Evolutionary conservation across 2,329 filamentous ascomycete species (phyloP).

Genomic region (Aspergillus felis): DNA sequence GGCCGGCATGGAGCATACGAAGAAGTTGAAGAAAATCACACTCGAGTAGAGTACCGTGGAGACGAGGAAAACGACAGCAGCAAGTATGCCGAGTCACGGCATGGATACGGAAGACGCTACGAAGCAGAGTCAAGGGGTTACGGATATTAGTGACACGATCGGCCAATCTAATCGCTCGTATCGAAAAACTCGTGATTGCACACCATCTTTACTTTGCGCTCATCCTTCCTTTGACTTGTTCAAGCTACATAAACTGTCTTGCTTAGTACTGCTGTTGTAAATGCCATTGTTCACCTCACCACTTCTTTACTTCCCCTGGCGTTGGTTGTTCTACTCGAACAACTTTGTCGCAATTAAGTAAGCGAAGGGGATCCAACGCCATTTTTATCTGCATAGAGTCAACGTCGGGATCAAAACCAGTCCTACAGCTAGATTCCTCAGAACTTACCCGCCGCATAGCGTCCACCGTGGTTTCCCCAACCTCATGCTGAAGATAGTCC

Average conservation of each 20-base stretch:
- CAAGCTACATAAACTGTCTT: not conserved
- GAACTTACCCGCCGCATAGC: conserved; percentile 59
- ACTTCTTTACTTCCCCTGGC: conserved; percentile 47
- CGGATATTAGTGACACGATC: conserved; percentile 18
- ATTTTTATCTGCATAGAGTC: conserved; percentile 53
- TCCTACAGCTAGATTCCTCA: not conserved
- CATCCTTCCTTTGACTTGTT: not conserved
- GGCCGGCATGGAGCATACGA: conserved; percentile 12
- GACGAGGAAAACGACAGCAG: conserved; percentile 17
- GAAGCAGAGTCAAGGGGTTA: conserved; percentile 17
- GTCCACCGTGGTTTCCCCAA: conserved; percentile 59
- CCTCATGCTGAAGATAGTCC: conserved; percentile 60
- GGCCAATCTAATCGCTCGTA: not conserved
- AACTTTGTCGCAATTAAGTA: conserved; percentile 64
- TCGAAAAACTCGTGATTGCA: not conserved
- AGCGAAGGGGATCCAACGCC: conserved; percentile 62
- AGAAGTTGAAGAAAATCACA: conserved; percentile 9
- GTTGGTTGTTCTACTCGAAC: conserved; percentile 52
- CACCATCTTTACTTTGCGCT: not conserved
- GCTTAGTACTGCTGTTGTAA: not conserved
- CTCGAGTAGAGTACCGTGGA: conserved; percentile 14
- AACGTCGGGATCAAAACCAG: conserved; percentile 7
- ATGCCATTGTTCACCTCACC: conserved; percentile 38
- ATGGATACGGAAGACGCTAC: conserved; percentile 19
- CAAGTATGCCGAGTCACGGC: conserved; percentile 19